Evolutionary conservation across 2,329 filamentous ascomycete species (phyloP), one percentile per base, ranked within the genome.

Genomic region (Stachybotrys echinatus): DNA sequence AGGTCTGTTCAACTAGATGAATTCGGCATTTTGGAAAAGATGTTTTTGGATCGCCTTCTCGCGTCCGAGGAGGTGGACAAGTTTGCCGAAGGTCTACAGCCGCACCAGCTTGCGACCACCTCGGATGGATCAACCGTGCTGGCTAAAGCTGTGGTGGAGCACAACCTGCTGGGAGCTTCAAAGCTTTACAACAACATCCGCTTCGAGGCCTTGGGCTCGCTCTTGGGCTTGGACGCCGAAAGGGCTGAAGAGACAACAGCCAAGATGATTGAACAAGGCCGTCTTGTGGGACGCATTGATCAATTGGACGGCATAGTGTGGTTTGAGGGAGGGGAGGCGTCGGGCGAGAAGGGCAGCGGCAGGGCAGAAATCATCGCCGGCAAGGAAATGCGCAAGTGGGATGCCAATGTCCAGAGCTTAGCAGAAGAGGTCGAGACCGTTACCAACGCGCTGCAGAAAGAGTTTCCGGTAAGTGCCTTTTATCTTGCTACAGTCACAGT

Each of bases 261-360:
- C 5, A 80, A 84, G 59, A 99, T 99, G 94, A 89, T 99, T 60
- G 92, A 97, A 74, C 92, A 96, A 68, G 91, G 89, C 10, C 84
- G 94, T 27, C 71, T 99, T 47, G 82, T 87, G 3, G 94, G 92
- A 7, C 84, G 87, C 50, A 97, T 99, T 61, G 92, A 99, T 69
- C 94, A 99, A 74, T 92, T 99, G 50, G 89, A 91, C 50, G 80
- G 87, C 14, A 74, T 92, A 12, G 92, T 99, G 52, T 91, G 85
- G 73, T 99, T 99, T 65, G 89, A 94, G 68, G 75, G 70, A 62
- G 83, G 83, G 27, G 86, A 89, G 61, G 85, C 83, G 7, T 85
- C 81, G 3, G 85, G 84, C 2, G 77, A 85, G 64, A 84, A 84
- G 61, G 82, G 83, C 48, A 88, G 82, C 52, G 79, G 81, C n/a